A percentile compares a stretch with the other conserved stretches of the same genome.
These are phyloP conservation scores for Solanum gandarillasii DNA, from an alignment of 257 asterid genomes.

Conservation along the genomic window DNA sequence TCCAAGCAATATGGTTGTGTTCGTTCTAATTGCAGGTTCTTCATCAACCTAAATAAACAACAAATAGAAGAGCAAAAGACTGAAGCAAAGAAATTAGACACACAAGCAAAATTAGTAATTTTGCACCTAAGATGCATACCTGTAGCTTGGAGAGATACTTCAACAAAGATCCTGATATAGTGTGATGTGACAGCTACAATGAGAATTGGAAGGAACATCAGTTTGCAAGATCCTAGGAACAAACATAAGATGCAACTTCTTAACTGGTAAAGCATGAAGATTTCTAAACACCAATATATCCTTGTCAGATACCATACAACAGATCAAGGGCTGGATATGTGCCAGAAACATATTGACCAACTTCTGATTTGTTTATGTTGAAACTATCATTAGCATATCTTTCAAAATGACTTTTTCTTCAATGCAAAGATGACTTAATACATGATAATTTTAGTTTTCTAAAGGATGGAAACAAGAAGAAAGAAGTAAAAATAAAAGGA, in stretches of 20 bases:
- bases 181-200: constrained; percentile 87
- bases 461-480: background rate
- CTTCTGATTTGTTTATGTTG: background rate
- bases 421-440: background rate
- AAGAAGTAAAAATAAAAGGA: background rate
- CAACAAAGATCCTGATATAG: constrained; percentile 75
- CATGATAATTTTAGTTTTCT: background rate
- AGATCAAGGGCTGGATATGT: background rate
- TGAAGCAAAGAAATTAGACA: background rate
- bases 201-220: background rate
- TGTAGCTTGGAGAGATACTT: constrained; percentile 82
- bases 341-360: background rate
- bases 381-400: background rate
- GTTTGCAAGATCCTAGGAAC: constrained; percentile 1
- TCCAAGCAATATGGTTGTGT: constrained; percentile 96
- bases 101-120: constrained; percentile 1
- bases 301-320: background rate
- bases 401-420: background rate
- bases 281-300: background rate
- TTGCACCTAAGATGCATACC: constrained; percentile 26
- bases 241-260: background rate
- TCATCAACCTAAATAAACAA: constrained; percentile 70
- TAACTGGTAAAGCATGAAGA: background rate
- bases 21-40: constrained; percentile 95
- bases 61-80: constrained; percentile 4